Evolutionary conservation across 805 yeast species (phyloP).

Genomic region (Teunomyces stri): DNA sequence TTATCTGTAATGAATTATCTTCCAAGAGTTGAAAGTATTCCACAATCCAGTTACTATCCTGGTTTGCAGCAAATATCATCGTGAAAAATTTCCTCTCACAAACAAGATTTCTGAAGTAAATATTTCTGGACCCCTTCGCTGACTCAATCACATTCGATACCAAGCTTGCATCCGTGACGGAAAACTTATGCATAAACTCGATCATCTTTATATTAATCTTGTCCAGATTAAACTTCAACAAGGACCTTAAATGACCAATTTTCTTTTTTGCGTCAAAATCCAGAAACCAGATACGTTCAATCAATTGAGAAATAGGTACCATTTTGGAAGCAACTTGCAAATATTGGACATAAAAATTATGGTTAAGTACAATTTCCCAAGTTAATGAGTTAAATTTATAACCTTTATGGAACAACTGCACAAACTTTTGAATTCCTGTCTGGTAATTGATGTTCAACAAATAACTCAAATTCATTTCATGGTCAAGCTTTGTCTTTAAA

Average conservation of each 20-base stretch:
- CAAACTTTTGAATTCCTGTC: constrained; percentile 24
- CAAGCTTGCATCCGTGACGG: constrained; percentile 6
- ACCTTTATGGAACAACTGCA: constrained; percentile 28
- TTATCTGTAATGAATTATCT: constrained; percentile 4
- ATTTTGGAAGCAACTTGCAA: constrained; percentile 15
- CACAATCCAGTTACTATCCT: constrained; percentile 18
- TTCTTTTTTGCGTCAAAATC: constrained; percentile 10
- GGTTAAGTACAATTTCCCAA: constrained; percentile 30
- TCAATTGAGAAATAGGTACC: constrained; percentile 18
- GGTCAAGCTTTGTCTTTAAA: constrained; percentile 9
- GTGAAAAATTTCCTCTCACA: constrained; percentile 9
- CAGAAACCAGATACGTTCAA: constrained; percentile 22
- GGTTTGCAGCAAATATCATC: constrained; percentile 8
- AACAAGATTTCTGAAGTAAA: constrained; percentile 17
- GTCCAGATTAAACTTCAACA: constrained; percentile 23
- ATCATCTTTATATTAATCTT: constrained; percentile 22
- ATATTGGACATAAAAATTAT: constrained; percentile 20
- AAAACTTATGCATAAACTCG: constrained; percentile 13
- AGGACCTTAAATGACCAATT: constrained; percentile 9
- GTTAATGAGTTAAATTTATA: constrained; percentile 29
- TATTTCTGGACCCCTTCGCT: constrained; percentile 14
- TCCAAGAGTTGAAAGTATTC: constrained; percentile 14
- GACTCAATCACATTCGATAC: constrained; percentile 8
- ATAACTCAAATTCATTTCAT: constrained; percentile 24
- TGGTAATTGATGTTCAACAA: constrained; percentile 26